Evolutionary conservation across 2,329 filamentous ascomycete genomes (phyloP).

Genomic region (Neonectria neomacrospora): DNA sequence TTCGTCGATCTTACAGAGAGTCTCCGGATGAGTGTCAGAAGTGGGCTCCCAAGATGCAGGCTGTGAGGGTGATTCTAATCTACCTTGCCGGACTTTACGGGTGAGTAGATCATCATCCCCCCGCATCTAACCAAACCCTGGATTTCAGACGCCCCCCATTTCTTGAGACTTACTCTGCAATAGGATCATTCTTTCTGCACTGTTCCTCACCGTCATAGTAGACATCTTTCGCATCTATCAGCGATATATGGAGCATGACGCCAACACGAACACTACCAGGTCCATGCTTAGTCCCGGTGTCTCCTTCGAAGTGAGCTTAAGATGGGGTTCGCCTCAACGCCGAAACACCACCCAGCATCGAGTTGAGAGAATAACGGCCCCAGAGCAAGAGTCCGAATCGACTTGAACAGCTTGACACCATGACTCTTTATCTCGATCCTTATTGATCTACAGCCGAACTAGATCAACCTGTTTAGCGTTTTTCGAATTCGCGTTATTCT

Average conservation of each 20-base stretch:
- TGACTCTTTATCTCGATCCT: not conserved
- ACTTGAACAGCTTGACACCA: not conserved
- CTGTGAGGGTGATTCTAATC: not conserved
- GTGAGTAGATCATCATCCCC: not conserved
- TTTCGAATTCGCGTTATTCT: too few species aligned
- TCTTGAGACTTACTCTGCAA: not conserved
- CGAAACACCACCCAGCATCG: not conserved
- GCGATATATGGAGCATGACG: too few species aligned
- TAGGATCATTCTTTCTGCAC: not conserved
- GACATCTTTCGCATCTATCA: too few species aligned
- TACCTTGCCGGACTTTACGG: not conserved
- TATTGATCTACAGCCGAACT: too few species aligned
- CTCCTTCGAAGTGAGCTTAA: not conserved
- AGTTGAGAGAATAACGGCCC: not conserved
- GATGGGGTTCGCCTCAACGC: not conserved
- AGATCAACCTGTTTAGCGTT: too few species aligned
- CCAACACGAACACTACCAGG: too few species aligned
- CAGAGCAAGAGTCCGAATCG: not conserved
- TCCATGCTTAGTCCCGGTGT: not conserved
- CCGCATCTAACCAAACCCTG: not conserved
- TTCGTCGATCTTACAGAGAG: not conserved
- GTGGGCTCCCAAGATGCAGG: conserved; percentile 13
- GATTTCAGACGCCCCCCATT: not conserved
- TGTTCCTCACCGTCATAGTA: not conserved
- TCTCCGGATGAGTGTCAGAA: not conserved